Conservation (phyloP, 176 grass and related monocot species). For the Tuctoria greenei region DNA sequence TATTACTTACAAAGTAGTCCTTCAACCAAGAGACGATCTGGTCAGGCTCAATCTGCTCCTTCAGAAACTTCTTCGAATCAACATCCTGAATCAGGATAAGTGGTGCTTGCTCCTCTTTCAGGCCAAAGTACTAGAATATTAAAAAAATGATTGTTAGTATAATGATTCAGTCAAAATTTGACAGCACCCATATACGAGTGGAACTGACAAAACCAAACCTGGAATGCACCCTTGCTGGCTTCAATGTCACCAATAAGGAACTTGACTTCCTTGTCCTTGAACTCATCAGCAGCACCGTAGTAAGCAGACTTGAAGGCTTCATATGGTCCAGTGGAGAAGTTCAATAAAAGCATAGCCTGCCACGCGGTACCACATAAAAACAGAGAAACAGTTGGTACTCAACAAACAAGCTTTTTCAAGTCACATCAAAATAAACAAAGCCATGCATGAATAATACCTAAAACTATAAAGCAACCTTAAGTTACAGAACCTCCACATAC, state of each 20-base stretch:
- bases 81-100: slow-evolving; percentile 70
- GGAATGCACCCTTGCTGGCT: slow-evolving; percentile 71
- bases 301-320: slow-evolving; percentile 71
- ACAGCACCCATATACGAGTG: too few species aligned
- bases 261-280: slow-evolving; percentile 68
- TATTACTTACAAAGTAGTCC: slow-evolving; percentile 67
- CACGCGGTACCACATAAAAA: slow-evolving; percentile 20
- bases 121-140: slow-evolving; percentile 70
- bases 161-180: not conserved
- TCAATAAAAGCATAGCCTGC: slow-evolving; percentile 85
- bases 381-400: not conserved
- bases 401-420: not conserved
- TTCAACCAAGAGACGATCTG: slow-evolving; percentile 80
- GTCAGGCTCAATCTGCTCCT: slow-evolving; percentile 62
- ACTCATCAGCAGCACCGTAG: slow-evolving; percentile 55
- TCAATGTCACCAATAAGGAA: slow-evolving; percentile 95
- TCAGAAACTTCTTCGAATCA: slow-evolving; percentile 77
- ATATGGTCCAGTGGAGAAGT: slow-evolving; percentile 66
- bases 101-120: slow-evolving; percentile 76
- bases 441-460: not conserved
- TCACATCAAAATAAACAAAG: not conserved
- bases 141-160: slow-evolving; percentile 27
- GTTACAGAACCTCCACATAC: not conserved
- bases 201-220: slow-evolving; percentile 57
- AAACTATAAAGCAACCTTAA: not conserved